Base-by-base conservation (phyloP, 108 stramenopile genomes). In the Skeletonema menzelii region DNA sequence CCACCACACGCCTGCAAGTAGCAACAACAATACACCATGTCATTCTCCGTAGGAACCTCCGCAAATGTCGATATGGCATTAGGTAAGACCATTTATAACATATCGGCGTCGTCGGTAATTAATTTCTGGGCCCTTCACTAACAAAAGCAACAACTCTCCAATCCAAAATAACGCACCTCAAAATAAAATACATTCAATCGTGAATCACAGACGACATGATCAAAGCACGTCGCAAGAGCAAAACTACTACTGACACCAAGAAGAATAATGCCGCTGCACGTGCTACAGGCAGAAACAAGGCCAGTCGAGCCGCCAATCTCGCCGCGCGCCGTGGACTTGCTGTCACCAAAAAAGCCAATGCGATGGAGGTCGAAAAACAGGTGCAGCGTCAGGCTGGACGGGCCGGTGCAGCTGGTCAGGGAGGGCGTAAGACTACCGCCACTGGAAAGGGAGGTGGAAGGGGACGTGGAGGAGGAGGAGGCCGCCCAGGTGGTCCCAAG, bases 321-420 rank as follows among this genome's bases (percentile, higher is more conserved):
- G 72, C 75, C 11, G 85, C 85, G 6, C 62, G 83, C 27, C 86
- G 92, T 13, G 90, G 90, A 17, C 62, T 86, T 19, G 19, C 76
- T 1, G 17, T 17, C 53, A 64, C 24, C 26, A 34, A 17, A n/a
- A 84, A 86, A 24, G 67, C 87, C 8, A 74, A 81, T 22, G 55
- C 81, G 37, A 88, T 87, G 88, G 88, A 91, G 59, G 65, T 89
- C 31, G 88, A 93, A 63, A 56, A 70, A 1, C 86, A 91, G 76
- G 88, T 89, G 14, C 24, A 11, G 26, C 56, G 28, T 8, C 15
- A 69, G 28, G 32, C 59, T 35, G 59, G 59, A 31, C 27, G 59
- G 1, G 59, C 59, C 59, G 17, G 59, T 8, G 59, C 59, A 20
- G 57, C 57, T 15, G 31, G 31, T 3, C 27, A 27, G 27, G 57